Evolutionary conservation across 192 early-diverging fungal genomes (phyloP).

Genomic region (Phlyctochytrium bullatum): DNA sequence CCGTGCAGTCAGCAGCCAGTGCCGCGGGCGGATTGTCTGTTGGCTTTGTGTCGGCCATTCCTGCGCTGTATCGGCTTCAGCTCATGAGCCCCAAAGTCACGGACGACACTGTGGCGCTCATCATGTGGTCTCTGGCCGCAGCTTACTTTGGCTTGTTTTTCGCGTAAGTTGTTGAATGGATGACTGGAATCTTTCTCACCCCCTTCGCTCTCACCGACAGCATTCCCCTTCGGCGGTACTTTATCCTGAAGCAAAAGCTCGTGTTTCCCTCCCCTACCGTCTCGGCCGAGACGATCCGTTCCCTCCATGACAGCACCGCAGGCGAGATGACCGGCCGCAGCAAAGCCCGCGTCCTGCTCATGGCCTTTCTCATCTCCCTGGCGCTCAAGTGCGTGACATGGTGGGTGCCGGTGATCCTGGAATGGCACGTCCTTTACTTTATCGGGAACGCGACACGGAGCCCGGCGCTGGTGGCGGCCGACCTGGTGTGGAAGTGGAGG

Average conservation of each 20-base stretch:
- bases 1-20: slow-evolving; percentile 81
- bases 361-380: neutral
- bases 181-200: too few species aligned
- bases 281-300: slow-evolving; percentile 68
- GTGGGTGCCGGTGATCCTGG: neutral
- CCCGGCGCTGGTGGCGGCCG: neutral
- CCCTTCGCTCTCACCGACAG: too few species aligned
- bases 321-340: slow-evolving; percentile 4
- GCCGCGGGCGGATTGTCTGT: slow-evolving; percentile 81
- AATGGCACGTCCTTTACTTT: neutral
- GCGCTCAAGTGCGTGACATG: neutral
- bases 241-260: slow-evolving; percentile 78
- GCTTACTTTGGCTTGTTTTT: slow-evolving; percentile 92
- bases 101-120: slow-evolving; percentile 55
- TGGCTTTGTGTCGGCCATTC: slow-evolving; percentile 79
- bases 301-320: slow-evolving; percentile 46
- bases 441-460: neutral
- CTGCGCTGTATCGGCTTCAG: slow-evolving; percentile 71
- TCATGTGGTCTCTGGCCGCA: slow-evolving; percentile 72
- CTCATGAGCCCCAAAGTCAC: slow-evolving; percentile 42
- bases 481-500: neutral
- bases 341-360: neutral
- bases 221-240: slow-evolving; percentile 71
- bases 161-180: slow-evolving; percentile 51
- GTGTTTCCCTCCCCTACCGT: slow-evolving; percentile 84